Percentiles rank a stretch among this genome's conserved stretches.
Conservation (phyloP, 768 basidiomycete genomes). For the Lactarius akahatsu region DNA sequence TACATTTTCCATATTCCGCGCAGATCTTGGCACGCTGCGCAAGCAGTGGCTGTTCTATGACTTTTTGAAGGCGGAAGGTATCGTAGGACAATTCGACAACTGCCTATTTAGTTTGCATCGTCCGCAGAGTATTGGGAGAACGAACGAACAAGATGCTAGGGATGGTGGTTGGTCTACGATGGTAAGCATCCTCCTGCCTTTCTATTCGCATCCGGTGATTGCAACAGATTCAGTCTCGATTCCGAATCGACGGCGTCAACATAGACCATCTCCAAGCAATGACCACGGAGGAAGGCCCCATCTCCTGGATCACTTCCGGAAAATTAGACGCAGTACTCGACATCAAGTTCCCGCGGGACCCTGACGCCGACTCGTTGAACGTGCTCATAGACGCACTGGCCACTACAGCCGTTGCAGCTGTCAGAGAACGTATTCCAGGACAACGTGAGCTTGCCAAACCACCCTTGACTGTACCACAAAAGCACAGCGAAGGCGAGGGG, state of each 20-base stretch:
- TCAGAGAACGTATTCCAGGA: slow-evolving; percentile 74
- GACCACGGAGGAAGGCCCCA: slow-evolving; percentile 78
- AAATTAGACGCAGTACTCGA: slow-evolving; percentile 96
- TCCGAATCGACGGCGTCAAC: slow-evolving; percentile 95
- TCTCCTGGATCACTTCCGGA: slow-evolving; percentile 97
- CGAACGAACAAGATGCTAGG: slow-evolving; percentile 79
- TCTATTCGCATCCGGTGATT: neutral
- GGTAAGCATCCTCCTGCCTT: slow-evolving; percentile 1
- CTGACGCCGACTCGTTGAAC: slow-evolving; percentile 67
- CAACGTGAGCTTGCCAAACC: slow-evolving; percentile 86
- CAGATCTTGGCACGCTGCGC: slow-evolving; percentile 77
- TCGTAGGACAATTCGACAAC: slow-evolving; percentile 97
- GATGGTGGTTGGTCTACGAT: slow-evolving; percentile 65
- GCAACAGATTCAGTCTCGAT: slow-evolving; percentile 64
- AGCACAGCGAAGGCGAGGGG: slow-evolving; percentile 37
- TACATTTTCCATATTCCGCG: slow-evolving; percentile 90
- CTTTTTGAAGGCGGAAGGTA: slow-evolving; percentile 83
- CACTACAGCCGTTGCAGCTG: slow-evolving; percentile 52
- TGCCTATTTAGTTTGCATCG: slow-evolving; percentile 95
- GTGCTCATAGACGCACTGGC: slow-evolving; percentile 87
- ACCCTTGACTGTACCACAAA: slow-evolving; percentile 70
- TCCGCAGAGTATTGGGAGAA: slow-evolving; percentile 93
- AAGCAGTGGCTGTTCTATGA: slow-evolving; percentile 98
- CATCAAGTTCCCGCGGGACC: slow-evolving; percentile 92
- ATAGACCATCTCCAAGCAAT: slow-evolving; percentile 92